These are phyloP conservation scores for Sphaerulina vaccinii DNA, from an alignment of 2,329 filamentous ascomycete species.

Conservation along the genomic window DNA sequence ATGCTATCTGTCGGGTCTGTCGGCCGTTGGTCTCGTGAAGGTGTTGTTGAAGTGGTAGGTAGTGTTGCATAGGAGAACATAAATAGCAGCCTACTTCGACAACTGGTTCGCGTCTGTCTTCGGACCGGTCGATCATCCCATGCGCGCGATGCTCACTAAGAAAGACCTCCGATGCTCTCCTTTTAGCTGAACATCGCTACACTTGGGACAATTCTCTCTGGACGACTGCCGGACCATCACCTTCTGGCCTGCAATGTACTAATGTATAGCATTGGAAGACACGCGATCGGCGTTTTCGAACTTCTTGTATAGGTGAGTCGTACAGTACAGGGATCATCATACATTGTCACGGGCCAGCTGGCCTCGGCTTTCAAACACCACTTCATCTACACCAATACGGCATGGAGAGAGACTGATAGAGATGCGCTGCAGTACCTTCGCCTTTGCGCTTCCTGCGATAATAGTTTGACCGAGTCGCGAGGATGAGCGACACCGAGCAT, in stretches of 20 bases:
- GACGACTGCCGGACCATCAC: neutral
- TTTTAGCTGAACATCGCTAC: neutral
- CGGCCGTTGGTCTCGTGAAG: neutral
- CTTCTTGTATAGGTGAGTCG: no score
- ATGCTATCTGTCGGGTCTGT: no score
- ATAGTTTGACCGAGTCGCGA: conserved; percentile 4
- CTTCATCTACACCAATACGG: neutral
- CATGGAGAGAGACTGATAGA: neutral
- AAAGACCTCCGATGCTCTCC: neutral
- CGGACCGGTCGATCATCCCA: neutral
- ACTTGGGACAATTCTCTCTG: neutral
- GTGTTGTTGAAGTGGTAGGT: neutral
- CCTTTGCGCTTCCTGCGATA: conserved; percentile 1
- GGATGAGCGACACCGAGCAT: conserved; percentile 35
- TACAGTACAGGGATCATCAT: no score
- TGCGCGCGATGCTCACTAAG: neutral
- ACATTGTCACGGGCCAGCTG: neutral
- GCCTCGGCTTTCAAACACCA: neutral
- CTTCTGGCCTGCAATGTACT: neutral
- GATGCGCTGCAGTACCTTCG: conserved; percentile 1
- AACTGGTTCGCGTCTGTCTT: neutral
- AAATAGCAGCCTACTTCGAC: neutral
- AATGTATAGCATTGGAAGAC: no score
- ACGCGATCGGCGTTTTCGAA: no score
- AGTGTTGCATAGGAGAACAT: neutral